A percentile compares a stretch with the other conserved stretches of the same genome.
phyloP scores from a whole-genome alignment of 495 filamentous ascomycete genomes.

The Poronia punctata region DNA sequence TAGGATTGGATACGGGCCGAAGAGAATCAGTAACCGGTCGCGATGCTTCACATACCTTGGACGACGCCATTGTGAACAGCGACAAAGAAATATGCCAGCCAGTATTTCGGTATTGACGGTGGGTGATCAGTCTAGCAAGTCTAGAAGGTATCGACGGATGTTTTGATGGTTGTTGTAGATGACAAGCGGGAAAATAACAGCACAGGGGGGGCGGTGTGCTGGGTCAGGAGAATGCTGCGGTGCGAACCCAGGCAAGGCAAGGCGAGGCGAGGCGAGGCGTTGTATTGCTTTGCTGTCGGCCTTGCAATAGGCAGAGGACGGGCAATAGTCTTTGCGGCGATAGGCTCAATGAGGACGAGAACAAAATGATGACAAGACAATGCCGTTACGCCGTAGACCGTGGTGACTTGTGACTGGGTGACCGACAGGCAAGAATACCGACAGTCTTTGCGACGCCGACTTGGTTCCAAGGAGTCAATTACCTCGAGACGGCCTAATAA shows the following conservation, averaged over 20 bases:
- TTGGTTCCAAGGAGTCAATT: too few species aligned
- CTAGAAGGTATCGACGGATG: not conserved
- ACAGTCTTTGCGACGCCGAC: too few species aligned
- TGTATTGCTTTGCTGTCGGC: slow-evolving; percentile 6
- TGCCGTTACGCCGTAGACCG: too few species aligned
- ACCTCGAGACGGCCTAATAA: too few species aligned
- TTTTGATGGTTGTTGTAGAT: not conserved
- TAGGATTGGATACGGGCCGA: not conserved
- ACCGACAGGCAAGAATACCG: too few species aligned
- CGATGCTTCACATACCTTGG: slow-evolving; percentile 31
- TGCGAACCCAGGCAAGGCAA: slow-evolving; percentile 5
- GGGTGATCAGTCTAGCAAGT: not conserved
- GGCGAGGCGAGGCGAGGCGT: slow-evolving; percentile 3
- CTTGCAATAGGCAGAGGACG: too few species aligned
- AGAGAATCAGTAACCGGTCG: too few species aligned
- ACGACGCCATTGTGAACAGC: slow-evolving; percentile 36
- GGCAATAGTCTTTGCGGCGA: too few species aligned
- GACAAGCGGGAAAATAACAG: slow-evolving; percentile 3
- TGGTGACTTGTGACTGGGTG: too few species aligned
- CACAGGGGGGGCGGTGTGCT: slow-evolving; percentile 5
- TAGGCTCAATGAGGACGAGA: too few species aligned
- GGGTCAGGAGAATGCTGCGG: slow-evolving; percentile 5
- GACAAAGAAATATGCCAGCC: slow-evolving; percentile 14
- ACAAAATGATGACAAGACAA: too few species aligned
- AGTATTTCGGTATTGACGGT: slow-evolving; percentile 1